Evolutionary conservation across 306 rosid genomes (phyloP).

Genomic region (Cajanus cajan): DNA sequence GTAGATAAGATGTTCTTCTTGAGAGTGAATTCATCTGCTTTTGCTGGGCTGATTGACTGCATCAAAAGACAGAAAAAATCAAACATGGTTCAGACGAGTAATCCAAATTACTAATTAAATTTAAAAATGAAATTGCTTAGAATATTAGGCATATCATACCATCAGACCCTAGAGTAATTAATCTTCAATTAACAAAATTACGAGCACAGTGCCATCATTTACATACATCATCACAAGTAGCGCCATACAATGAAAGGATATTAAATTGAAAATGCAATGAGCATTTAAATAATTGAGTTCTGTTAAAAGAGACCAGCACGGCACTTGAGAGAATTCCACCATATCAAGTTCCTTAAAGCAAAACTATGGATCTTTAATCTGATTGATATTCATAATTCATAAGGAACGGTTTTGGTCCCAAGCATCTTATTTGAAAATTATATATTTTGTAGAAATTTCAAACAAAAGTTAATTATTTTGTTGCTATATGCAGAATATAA

Average conservation of each 20-base stretch:
- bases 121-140: not conserved
- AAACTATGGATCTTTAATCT: not conserved
- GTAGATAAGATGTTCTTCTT: conserved; percentile 81
- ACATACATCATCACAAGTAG: not conserved
- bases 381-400: not conserved
- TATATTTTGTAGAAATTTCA: not conserved
- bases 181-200: not conserved
- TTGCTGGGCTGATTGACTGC: conserved; percentile 79
- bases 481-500: not conserved
- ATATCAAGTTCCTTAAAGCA: not conserved
- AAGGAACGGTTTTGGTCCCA: not conserved
- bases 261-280: not conserved
- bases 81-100: not conserved
- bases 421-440: not conserved
- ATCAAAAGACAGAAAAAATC: not conserved
- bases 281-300: not conserved
- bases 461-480: not conserved
- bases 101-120: conserved; percentile 6
- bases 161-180: not conserved
- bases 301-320: not conserved
- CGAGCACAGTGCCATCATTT: not conserved
- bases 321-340: not conserved
- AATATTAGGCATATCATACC: not conserved
- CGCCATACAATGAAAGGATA: not conserved
- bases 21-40: conserved; percentile 81